Base-by-base conservation (phyloP, 495 filamentous ascomycete species). In the Filosporella fistucella region DNA sequence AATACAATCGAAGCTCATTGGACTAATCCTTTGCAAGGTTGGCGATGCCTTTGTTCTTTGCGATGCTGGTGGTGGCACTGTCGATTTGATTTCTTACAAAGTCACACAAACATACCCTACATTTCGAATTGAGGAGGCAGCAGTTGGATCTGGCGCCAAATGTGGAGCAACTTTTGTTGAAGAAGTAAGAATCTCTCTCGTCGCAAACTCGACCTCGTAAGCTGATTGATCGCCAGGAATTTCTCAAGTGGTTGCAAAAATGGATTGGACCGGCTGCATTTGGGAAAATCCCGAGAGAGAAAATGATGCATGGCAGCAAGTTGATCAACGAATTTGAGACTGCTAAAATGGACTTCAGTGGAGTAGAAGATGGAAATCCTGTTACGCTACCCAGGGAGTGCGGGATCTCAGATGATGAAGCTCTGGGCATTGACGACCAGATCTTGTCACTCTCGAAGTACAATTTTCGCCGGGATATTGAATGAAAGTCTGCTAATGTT, bases 21-120 rank as follows among this genome's bases (percentile, higher is more conserved):
- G 28, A 66, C n/a, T n/a, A n/a, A n/a, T n/a, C n/a, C n/a, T n/a
- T n/a, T n/a, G n/a, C n/a, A n/a, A n/a, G 54, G 54, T 61, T 20
- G 68, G 64, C 26, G 68, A 74, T 50, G 60, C 59, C 18, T 68
- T 75, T 42, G 58, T 73, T 7, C 43, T 75, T 8, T 73, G 68
- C 48, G 71, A 75, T 52, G 65, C 43, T 21, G 43, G 43, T 21
- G 29, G 71, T 16, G 71, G 71, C 11, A 75, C 71, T 2, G 71
- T 73, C 7, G 71, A 40, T 40, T 20, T 40, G 5, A 3, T 40
- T 4, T 40, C 36, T 12, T 40, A 40, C 36, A 40, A 8, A 21
- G 17, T 40, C 17, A 4, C 36, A 20, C 6, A 13, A 14, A 4
- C 23, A 13, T 23, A n/a, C 23, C 36, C 36, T 3, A 20, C 3